Conservation (phyloP, 1,284 basidiomycete species). For the Ceratobasidium sp. region DNA sequence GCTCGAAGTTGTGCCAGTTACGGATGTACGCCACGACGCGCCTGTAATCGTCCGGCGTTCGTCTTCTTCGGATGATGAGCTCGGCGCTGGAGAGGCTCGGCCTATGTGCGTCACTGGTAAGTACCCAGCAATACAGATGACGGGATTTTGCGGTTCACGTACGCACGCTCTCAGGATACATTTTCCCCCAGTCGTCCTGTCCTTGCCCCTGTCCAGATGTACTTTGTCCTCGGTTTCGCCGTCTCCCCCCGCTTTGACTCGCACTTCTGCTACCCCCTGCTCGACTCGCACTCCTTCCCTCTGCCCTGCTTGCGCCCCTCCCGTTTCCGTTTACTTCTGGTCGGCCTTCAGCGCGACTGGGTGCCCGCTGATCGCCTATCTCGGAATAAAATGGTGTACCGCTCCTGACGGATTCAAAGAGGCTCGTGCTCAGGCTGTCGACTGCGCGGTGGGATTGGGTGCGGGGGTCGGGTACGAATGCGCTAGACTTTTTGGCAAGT, state of each 20-base stretch:
- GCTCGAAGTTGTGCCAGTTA: conserved; percentile 29
- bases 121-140: neutral
- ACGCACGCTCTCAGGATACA: conserved; percentile 40
- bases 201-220: conserved; percentile 20
- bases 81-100: conserved; percentile 24
- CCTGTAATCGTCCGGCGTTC: conserved; percentile 34
- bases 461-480: conserved; percentile 44
- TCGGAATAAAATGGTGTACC: conserved; percentile 39
- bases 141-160: neutral
- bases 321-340: conserved; percentile 10
- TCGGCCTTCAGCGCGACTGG: neutral
- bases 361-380: conserved; percentile 10
- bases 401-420: conserved; percentile 42
- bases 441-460: conserved; percentile 3
- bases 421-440: conserved; percentile 33
- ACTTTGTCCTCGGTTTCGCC: neutral
- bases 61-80: conserved; percentile 34
- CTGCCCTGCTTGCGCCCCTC: neutral
- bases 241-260: neutral
- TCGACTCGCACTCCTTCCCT: conserved; percentile 14
- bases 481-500: conserved; percentile 20
- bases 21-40: conserved; percentile 26
- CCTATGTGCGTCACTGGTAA: neutral
- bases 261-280: neutral
- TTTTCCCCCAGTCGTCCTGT: conserved; percentile 40